Percentiles rank a stretch among this genome's conserved stretches.
Conservation (phyloP, 1,284 basidiomycete species). For the Puccinia coronata region DNA sequence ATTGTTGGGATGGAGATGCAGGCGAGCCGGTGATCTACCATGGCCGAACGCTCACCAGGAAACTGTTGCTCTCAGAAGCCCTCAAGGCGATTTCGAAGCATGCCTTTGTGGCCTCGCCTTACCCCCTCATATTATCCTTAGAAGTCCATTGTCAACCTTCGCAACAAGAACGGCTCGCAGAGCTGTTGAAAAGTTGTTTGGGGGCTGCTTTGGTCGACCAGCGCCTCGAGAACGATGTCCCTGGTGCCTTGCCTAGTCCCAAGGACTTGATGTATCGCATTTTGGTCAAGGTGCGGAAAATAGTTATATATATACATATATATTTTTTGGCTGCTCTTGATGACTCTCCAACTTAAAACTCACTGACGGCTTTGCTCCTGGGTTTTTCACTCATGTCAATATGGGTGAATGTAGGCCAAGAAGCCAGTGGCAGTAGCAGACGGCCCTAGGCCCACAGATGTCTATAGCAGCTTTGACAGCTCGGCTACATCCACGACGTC, state of each 20-base stretch:
- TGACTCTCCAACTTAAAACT: neutral
- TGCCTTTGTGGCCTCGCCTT: slow-evolving; percentile 88
- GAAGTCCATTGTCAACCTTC: slow-evolving; percentile 83
- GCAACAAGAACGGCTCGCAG: slow-evolving; percentile 80
- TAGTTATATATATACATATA: neutral
- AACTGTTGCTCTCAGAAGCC: slow-evolving; percentile 79
- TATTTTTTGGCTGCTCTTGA: neutral
- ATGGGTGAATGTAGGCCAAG: too few relatives aligned
- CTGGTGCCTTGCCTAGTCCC: slow-evolving; percentile 76
- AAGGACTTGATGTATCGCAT: slow-evolving; percentile 78
- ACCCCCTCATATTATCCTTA: slow-evolving; percentile 90
- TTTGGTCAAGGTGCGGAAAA: slow-evolving; percentile 70
- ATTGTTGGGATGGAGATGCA: slow-evolving; percentile 84
- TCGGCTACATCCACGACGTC: slow-evolving; percentile 32
- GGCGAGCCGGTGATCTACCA: slow-evolving; percentile 81
- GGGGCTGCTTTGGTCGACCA: slow-evolving; percentile 72
- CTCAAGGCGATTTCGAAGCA: slow-evolving; percentile 86
- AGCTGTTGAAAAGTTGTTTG: slow-evolving; percentile 76
- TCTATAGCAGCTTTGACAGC: neutral
- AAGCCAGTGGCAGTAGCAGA: neutral
- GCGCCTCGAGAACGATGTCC: slow-evolving; percentile 62
- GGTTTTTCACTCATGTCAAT: too few relatives aligned
- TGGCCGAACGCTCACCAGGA: slow-evolving; percentile 85
- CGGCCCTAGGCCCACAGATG: neutral
- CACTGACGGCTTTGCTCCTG: too few relatives aligned